Evolutionary conservation across 1,284 basidiomycete species (phyloP), one percentile per base, ranked within the genome.

Genomic region (Ustilago bromivora): DNA sequence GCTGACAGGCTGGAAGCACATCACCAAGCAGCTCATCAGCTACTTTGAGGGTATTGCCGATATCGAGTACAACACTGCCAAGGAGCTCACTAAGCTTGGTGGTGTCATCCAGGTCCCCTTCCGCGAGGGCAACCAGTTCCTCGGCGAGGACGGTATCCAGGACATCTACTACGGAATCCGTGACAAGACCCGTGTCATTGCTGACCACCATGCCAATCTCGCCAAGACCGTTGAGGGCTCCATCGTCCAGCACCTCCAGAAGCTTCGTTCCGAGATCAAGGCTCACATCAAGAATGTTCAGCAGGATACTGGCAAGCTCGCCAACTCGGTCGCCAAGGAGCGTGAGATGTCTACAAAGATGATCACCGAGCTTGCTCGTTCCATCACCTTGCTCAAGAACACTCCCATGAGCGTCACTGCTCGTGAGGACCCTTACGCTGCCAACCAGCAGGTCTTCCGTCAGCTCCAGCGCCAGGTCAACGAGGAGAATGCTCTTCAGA

Each of bases 41-140:
- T 88, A 88, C 86, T 88, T 88, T 62, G 87, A 93, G 90, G 96
- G 96, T 55, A 85, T 82, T 58, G 78, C 78, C 55, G 82, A 81
- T 57, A 82, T 82, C 41, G 81, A 87, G 79, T 95, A 94, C 88
- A 96, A 96, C 87, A 93, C 94, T 19, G 95, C 95, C 46, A 92
- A 92, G 82, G 96, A 98, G 88, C 90, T 98, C 86, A 94, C 93
- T 56, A 97, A 97, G 87, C 91, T 99, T 59, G 94, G 93, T n/a
- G 94, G 93, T 11, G 95, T 98, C 74, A 96, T 99, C 80, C 96
- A 99, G 87, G 96, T 98, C 2, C 97, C 97, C 2, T 98, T 98
- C 89, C 89, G 92, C 58, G 91, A 95, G 41, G 96, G 95, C 32
- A 97, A 97, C 79, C 85, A 85, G 74, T 84, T 83, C 83, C 73